Evolutionary conservation across 352 stramenopile genomes (phyloP).

Genomic region (Globisporangium nagaii): DNA sequence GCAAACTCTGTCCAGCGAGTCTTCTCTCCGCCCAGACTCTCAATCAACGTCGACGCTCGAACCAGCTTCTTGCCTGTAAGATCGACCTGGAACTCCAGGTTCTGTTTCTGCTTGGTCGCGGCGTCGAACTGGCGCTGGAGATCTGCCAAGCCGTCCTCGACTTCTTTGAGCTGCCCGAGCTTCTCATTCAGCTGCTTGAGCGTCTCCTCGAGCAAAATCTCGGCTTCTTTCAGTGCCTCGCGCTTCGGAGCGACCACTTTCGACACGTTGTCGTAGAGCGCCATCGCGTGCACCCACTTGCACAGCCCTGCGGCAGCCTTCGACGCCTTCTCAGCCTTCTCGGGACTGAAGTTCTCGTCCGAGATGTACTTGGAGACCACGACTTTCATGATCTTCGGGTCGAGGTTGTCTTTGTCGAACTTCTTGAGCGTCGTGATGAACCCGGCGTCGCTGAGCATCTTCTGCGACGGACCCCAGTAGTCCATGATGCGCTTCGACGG

Average conservation of each 20-base stretch:
- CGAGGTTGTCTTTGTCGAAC: constrained; percentile 88
- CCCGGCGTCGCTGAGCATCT: constrained; percentile 89
- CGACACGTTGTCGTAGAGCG: constrained; percentile 90
- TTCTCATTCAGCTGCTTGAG: constrained; percentile 91
- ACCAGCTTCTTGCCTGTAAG: constrained; percentile 92
- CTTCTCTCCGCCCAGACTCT: constrained; percentile 91
- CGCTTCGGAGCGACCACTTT: constrained; percentile 92
- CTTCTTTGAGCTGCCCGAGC: constrained; percentile 84
- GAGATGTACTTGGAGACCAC: constrained; percentile 88
- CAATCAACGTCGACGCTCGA: constrained; percentile 89
- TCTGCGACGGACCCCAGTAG: constrained; percentile 92
- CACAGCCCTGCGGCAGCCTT: constrained; percentile 90
- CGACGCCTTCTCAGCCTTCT: constrained; percentile 91
- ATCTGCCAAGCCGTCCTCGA: constrained; percentile 86
- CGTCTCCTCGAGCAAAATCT: constrained; percentile 82
- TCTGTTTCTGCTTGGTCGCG: constrained; percentile 88
- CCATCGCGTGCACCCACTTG: constrained; percentile 93
- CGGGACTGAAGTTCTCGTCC: constrained; percentile 89
- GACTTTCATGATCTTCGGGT: constrained; percentile 87
- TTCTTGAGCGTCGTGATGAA: constrained; percentile 92
- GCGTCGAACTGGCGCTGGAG: constrained; percentile 86
- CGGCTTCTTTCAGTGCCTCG: constrained; percentile 78
- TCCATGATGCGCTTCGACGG: constrained; percentile 93
- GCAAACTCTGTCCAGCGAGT: constrained; percentile 89
- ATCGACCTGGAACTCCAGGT: constrained; percentile 90